Evolutionary conservation across 1,284 basidiomycete genomes (phyloP), one percentile per base, ranked within the genome.

Genomic region (Ustilago curta): DNA sequence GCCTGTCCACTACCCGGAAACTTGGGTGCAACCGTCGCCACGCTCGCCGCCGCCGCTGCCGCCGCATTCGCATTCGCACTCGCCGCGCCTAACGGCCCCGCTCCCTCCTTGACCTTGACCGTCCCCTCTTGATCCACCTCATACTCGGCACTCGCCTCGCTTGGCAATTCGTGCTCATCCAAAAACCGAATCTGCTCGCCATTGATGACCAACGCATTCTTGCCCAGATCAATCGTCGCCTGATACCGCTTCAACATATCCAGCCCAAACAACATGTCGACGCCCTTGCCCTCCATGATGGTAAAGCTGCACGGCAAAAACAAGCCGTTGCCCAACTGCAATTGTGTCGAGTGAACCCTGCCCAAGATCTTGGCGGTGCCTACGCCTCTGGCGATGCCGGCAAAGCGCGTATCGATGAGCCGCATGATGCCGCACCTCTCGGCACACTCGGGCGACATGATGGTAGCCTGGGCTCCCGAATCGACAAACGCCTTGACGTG

Each of bases 241-340:
- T 97, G 95, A 83, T 97, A 94, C 1, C 95, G 92, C 86, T 96
- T 98, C 59, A 99, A 90, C 97, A 99, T 99, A 87, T 99, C 96
- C 19, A 99, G 88, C 5, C 96, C 97, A 57, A 99, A 92, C 2
- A 99, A 88, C 21, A 99, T 90, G 80, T 99, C 96, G 43, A 98
- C 94, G 59, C 92, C 91, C 35, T 91, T 90, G 25, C 95, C 95
- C 58, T 99, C 96, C 89, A 99, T 93, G 74, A 99, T 91, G 1
- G 94, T 96, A 85, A 99, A 95, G 0, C 94, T 91, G 83, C 96
- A 97, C 0, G 95, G 91, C 11, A 99, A 88, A 86, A 90, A 88
- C 31, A 98, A 87, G 43, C 85, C 83, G 81, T 91, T 90, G 8
- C 91, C 90, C 31, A 99, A 86, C 85, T 94, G 95, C 76, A 99